Evolutionary conservation across 495 filamentous ascomycete species (phyloP).

Genomic region (Hypoxylon lenormandii): DNA sequence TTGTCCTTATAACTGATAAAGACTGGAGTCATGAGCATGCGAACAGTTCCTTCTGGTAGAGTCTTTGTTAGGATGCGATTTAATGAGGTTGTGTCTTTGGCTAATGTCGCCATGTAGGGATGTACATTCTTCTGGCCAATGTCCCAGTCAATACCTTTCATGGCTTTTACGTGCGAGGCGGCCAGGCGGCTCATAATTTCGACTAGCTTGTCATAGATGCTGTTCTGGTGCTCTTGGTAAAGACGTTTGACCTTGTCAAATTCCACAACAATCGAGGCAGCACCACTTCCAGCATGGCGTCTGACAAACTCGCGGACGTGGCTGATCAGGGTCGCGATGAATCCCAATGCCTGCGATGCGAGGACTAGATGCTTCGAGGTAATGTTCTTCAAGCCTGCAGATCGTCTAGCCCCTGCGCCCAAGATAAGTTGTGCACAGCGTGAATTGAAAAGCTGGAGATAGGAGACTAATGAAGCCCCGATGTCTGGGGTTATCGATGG

Average conservation of each 20-base stretch:
- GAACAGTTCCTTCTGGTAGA: constrained; percentile 72
- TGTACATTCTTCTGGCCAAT: constrained; percentile 54
- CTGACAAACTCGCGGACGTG: constrained; percentile 82
- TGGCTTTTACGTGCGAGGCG: constrained; percentile 69
- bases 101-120: constrained; percentile 80
- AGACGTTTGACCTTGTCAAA: constrained; percentile 82
- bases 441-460: constrained; percentile 81
- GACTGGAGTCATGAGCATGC: constrained; percentile 81
- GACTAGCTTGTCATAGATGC: constrained; percentile 83
- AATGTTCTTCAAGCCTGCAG: constrained; percentile 83
- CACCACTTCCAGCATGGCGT: constrained; percentile 67
- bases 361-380: constrained; percentile 86
- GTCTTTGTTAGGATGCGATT: constrained; percentile 79
- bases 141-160: constrained; percentile 78
- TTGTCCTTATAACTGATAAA: constrained; percentile 79
- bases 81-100: constrained; percentile 80
- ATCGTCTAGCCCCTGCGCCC: constrained; percentile 80
- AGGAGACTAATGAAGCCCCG: constrained; percentile 61
- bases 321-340: constrained; percentile 77
- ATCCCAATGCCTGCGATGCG: constrained; percentile 79
- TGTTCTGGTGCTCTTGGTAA: constrained; percentile 80
- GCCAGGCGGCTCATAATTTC: constrained; percentile 82
- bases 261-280: constrained; percentile 67
- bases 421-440: constrained; percentile 82
- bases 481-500: constrained; percentile 80